Percentiles rank a stretch among this genome's conserved stretches.
phyloP scores from a whole-genome alignment of 1,139 yeast genomes.

The Saccharomyces hybrid region DNA sequence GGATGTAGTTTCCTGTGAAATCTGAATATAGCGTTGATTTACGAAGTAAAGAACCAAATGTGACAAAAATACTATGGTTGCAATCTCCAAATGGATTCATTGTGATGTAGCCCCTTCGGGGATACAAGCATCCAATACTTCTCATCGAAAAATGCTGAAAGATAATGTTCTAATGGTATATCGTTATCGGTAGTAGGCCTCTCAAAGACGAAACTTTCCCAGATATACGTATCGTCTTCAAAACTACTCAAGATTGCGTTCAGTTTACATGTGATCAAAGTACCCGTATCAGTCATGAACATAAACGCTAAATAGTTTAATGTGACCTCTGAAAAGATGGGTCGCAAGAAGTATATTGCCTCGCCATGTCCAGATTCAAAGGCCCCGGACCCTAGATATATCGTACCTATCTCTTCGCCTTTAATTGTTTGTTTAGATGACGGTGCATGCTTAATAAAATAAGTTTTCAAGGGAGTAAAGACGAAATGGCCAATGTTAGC shows the following conservation, averaged over 20 bases:
- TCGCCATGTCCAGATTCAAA: background rate
- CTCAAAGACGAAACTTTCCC: background rate
- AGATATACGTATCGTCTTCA: constrained; percentile 2
- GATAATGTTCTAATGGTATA: background rate
- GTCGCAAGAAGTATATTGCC: background rate
- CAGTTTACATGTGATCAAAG: background rate
- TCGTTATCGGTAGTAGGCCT: background rate
- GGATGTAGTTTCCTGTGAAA: background rate
- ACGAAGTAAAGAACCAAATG: background rate
- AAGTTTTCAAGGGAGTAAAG: constrained; percentile 8
- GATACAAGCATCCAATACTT: background rate
- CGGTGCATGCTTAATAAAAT: constrained; percentile 12
- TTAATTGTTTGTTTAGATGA: constrained; percentile 13
- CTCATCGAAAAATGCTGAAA: background rate
- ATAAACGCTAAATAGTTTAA: background rate
- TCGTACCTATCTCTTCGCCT: constrained; percentile 4
- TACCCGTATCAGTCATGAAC: background rate
- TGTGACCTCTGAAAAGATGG: background rate
- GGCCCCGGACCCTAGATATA: background rate
- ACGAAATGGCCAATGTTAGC: constrained; percentile 16
- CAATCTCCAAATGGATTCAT: background rate
- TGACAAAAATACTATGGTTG: background rate
- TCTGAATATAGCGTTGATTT: background rate
- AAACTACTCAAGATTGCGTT: background rate
- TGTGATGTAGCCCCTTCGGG: background rate